Evolutionary conservation across 495 filamentous ascomycete species (phyloP).

Genomic region (Penicillium crystallinum): DNA sequence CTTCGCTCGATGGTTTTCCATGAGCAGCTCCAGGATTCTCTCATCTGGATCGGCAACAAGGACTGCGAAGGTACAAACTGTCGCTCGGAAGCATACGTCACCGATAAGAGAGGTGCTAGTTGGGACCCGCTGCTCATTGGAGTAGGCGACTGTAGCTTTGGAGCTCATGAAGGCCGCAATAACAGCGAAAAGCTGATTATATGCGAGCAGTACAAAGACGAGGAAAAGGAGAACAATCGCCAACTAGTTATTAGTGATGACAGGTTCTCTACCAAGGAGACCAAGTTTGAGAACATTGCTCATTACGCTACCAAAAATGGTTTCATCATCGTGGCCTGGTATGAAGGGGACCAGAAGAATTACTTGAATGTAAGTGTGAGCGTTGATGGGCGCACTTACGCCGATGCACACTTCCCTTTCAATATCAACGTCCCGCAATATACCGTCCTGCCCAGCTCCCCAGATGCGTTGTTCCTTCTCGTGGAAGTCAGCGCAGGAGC

Average conservation of each 20-base stretch:
- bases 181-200: constrained; percentile 66
- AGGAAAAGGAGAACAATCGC: constrained; percentile 53
- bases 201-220: constrained; percentile 68
- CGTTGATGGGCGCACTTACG: constrained; percentile 75
- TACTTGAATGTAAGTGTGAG: constrained; percentile 74
- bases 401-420: constrained; percentile 75
- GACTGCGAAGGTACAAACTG: constrained; percentile 54
- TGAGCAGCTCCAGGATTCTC: constrained; percentile 70
- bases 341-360: constrained; percentile 55
- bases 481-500: constrained; percentile 63
- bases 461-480: constrained; percentile 87
- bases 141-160: constrained; percentile 77
- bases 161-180: constrained; percentile 55
- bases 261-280: constrained; percentile 59
- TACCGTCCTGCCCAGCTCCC: constrained; percentile 88
- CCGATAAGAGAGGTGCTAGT: constrained; percentile 65
- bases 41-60: constrained; percentile 80
- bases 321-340: constrained; percentile 84
- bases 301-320: constrained; percentile 90
- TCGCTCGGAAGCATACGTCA: constrained; percentile 64
- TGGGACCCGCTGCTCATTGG: constrained; percentile 67
- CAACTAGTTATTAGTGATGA: constrained; percentile 69
- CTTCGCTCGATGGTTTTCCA: constrained; percentile 68
- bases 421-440: constrained; percentile 77
- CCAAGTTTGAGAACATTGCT: constrained; percentile 62